phyloP scores from a whole-genome alignment of 495 filamentous ascomycete genomes.

The Xylaria curta region DNA sequence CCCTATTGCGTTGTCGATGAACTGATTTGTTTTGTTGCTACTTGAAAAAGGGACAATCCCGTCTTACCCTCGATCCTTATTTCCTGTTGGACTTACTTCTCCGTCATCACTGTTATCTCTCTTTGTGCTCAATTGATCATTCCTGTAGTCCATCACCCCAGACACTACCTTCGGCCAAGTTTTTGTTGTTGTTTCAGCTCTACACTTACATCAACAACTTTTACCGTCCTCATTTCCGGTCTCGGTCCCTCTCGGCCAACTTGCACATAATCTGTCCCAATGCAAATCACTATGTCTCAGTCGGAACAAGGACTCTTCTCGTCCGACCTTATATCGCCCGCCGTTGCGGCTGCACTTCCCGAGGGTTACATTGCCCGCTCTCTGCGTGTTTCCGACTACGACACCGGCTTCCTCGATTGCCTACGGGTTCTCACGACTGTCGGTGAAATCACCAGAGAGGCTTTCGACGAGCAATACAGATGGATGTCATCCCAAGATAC shows the following conservation, averaged over 20 bases:
- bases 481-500: slow-evolving; percentile 80
- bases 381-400: slow-evolving; percentile 77
- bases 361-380: slow-evolving; percentile 83
- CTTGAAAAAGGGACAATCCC: not conserved
- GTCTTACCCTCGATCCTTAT: not conserved
- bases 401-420: slow-evolving; percentile 82
- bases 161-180: not conserved
- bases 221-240: not conserved
- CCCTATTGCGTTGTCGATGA: not conserved
- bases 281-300: slow-evolving; percentile 3
- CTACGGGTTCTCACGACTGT: slow-evolving; percentile 91
- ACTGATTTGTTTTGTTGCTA: not conserved
- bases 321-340: slow-evolving; percentile 75
- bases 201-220: not conserved
- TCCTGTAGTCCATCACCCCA: not conserved
- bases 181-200: slow-evolving; percentile 6
- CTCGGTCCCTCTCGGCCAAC: slow-evolving; percentile 3
- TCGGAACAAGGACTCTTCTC: slow-evolving; percentile 72
- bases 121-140: not conserved
- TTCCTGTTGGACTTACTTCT: not conserved
- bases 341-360: slow-evolving; percentile 73
- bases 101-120: not conserved
- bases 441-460: slow-evolving; percentile 78
- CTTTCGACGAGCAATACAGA: slow-evolving; percentile 80
- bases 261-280: not conserved